A percentile compares a stretch with the other conserved stretches of the same genome.
Evolutionary conservation across 2,329 filamentous ascomycete species (phyloP).

Genomic region (Chrysosphaeria jannelii): DNA sequence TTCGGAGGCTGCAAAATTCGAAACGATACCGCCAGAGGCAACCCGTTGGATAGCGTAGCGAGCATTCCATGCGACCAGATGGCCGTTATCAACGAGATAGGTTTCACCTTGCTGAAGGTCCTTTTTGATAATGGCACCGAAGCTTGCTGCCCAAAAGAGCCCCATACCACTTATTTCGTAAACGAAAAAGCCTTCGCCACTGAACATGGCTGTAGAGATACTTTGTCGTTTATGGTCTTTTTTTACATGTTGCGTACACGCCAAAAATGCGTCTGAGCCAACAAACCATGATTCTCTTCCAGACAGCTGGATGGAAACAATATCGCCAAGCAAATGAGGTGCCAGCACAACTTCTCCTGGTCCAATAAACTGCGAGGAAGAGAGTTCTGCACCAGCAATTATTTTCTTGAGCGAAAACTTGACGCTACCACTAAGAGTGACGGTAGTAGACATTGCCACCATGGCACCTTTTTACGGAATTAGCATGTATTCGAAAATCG

Average conservation of each 20-base stretch:
- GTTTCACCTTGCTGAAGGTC: constrained; percentile 47
- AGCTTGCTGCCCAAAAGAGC: constrained; percentile 68
- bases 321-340: constrained; percentile 53
- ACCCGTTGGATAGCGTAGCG: constrained; percentile 79
- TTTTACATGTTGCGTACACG: constrained; percentile 58
- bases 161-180: constrained; percentile 63
- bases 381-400: constrained; percentile 53
- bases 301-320: constrained; percentile 45
- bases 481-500: no score
- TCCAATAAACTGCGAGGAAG: constrained; percentile 53
- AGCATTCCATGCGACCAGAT: constrained; percentile 89
- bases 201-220: constrained; percentile 74
- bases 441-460: constrained; percentile 79
- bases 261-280: constrained; percentile 64
- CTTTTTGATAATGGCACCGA: constrained; percentile 84
- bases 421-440: constrained; percentile 54
- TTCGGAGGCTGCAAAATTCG: constrained; percentile 52
- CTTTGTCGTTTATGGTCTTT: constrained; percentile 72
- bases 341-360: constrained; percentile 74
- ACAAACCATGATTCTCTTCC: constrained; percentile 57
- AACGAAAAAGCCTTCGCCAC: constrained; percentile 71
- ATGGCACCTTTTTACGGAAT: no score
- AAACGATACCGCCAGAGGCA: constrained; percentile 75
- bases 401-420: constrained; percentile 84
- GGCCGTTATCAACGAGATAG: constrained; percentile 80